A percentile compares a stretch with the other conserved stretches of the same genome.
Evolutionary conservation across 352 stramenopile species (phyloP).

Genomic region (Phytophthora kernoviae): DNA sequence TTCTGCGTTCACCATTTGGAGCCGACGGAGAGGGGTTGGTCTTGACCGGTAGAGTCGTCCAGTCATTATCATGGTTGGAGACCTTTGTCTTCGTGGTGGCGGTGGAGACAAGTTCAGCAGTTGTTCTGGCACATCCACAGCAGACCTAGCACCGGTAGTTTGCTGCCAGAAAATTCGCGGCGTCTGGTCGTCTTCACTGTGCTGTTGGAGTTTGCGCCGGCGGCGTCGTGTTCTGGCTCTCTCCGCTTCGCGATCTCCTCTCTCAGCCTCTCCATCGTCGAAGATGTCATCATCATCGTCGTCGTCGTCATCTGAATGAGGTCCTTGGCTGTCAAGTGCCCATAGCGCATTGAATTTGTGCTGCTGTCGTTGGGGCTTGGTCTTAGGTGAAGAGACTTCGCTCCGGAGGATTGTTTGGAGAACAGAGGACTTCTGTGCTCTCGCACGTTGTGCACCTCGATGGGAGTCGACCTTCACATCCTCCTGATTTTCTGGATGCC

Average conservation of each 20-base stretch:
- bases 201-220: conserved; percentile 28
- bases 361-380: conserved; percentile 35
- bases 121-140: conserved; percentile 37
- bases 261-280: neutral
- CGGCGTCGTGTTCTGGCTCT: conserved; percentile 25
- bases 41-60: conserved; percentile 12
- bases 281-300: conserved; percentile 11
- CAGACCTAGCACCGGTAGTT: conserved; percentile 38
- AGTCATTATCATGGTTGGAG: conserved; percentile 19
- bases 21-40: neutral
- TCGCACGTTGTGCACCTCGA: conserved; percentile 2
- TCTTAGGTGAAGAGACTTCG: conserved; percentile 4
- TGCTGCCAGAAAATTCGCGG: conserved; percentile 59
- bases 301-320: conserved; percentile 12
- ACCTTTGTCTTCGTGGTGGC: conserved; percentile 9
- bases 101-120: conserved; percentile 20
- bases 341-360: conserved; percentile 42
- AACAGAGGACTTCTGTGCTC: conserved; percentile 20
- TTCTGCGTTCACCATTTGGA: conserved; percentile 9
- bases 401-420: conserved; percentile 15
- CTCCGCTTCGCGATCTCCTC: conserved; percentile 5
- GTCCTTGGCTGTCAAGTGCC: conserved; percentile 11
- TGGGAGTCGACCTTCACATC: conserved; percentile 1
- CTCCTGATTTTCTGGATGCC: conserved; percentile 6
- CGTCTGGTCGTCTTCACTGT: conserved; percentile 1